Conservation (phyloP, 495 filamentous ascomycete genomes). For the Amphirosellinia nigrospora region DNA sequence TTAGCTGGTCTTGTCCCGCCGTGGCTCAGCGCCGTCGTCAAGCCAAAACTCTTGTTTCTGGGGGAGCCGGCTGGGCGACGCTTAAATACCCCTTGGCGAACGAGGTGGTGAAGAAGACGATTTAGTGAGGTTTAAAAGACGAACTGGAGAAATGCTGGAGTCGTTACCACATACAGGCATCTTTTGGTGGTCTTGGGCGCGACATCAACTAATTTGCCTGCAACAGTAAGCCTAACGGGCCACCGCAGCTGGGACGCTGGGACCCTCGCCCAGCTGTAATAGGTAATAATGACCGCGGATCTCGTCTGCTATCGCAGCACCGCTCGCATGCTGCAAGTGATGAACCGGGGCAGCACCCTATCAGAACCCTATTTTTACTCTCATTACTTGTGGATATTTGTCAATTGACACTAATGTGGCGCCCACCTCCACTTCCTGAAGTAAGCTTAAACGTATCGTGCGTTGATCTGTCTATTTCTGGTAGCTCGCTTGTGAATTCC, state of each 20-base stretch:
- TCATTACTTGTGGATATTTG: conserved; percentile 17
- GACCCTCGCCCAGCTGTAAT: background rate
- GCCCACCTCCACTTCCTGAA: conserved; percentile 11
- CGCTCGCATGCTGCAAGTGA: conserved; percentile 5
- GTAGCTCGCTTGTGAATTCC: conserved; percentile 1
- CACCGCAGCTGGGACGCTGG: conserved; percentile 8
- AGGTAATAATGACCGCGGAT: conserved; percentile 12
- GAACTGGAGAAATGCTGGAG: background rate
- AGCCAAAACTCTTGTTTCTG: conserved; percentile 24
- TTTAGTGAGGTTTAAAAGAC: background rate
- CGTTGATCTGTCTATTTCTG: conserved; percentile 20
- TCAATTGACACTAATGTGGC: conserved; percentile 13
- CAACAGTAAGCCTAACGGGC: conserved; percentile 16
- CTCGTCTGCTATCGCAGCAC: background rate
- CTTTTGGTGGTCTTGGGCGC: background rate
- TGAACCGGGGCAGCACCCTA: conserved; percentile 10
- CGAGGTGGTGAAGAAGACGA: background rate
- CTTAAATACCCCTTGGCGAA: conserved; percentile 10
- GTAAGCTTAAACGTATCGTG: conserved; percentile 26
- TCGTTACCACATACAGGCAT: background rate
- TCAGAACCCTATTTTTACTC: conserved; percentile 15
- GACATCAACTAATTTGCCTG: background rate
- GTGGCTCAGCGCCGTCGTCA: conserved; percentile 10
- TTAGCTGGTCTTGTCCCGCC: conserved; percentile 20
- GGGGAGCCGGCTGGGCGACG: conserved; percentile 20